A percentile compares a stretch with the other conserved stretches of the same genome.
Evolutionary conservation across 2,329 filamentous ascomycete genomes (phyloP).

Genomic region (Trichoderma hamatum): DNA sequence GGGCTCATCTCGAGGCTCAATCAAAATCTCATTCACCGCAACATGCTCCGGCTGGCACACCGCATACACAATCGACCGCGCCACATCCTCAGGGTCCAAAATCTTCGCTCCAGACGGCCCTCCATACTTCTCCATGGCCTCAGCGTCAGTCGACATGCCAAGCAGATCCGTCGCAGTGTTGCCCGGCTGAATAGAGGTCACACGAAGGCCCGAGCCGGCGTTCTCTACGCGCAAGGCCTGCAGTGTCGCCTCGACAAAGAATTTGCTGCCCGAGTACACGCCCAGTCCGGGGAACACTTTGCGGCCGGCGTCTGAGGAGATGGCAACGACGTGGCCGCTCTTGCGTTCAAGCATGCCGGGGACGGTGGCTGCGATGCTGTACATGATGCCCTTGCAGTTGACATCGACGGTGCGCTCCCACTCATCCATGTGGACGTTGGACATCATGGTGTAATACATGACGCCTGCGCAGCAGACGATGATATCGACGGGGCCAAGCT

Average conservation of each 20-base stretch:
- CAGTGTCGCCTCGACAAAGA: constrained; percentile 83
- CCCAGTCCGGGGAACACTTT: constrained; percentile 82
- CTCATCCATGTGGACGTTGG: constrained; percentile 70
- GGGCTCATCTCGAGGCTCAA: constrained; percentile 76
- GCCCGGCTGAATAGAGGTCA: constrained; percentile 76
- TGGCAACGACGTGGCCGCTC: constrained; percentile 74
- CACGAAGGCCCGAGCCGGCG: constrained; percentile 70
- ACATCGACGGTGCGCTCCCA: constrained; percentile 84
- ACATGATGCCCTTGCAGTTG: constrained; percentile 81
- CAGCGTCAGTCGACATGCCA: constrained; percentile 72
- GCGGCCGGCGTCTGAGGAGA: constrained; percentile 79
- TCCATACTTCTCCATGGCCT: constrained; percentile 78
- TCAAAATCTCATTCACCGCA: constrained; percentile 77
- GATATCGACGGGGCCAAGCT: constrained; percentile 75
- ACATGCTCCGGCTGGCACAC: constrained; percentile 75
- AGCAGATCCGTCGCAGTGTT: constrained; percentile 75
- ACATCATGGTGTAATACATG: constrained; percentile 91
- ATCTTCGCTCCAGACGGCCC: constrained; percentile 76
- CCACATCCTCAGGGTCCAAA: constrained; percentile 73
- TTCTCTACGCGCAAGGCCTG: constrained; percentile 76
- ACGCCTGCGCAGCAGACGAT: constrained; percentile 80
- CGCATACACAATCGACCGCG: constrained; percentile 72
- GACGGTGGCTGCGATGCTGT: constrained; percentile 70
- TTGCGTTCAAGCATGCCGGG: constrained; percentile 72
- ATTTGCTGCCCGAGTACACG: constrained; percentile 81